Evolutionary conservation across 2,329 filamentous ascomycete genomes (phyloP), one percentile per base, ranked within the genome.

Genomic region (Diplodia scrobiculata): DNA sequence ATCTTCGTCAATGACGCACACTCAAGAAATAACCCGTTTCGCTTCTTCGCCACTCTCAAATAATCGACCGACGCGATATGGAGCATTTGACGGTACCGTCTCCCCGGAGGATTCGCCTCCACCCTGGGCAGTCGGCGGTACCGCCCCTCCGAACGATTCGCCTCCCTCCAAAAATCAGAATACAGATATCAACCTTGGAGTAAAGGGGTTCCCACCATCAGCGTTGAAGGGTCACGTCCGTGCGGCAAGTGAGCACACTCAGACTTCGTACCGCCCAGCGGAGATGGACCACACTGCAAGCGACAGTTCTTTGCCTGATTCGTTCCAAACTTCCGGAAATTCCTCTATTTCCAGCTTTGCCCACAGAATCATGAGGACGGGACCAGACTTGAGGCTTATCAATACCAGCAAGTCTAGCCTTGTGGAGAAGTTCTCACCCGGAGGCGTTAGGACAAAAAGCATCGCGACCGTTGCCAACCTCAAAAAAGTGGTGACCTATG

Each of bases 271-370:
- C 6, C 21, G 25, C 11, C 55, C 55, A 21, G 5, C 14, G 2
- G 2, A 3, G 11, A 32, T 47, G 11, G 1, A 21, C n/a, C 55
- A 60, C 4, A 5, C 13, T 5, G 2, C 38, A 17, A 65, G 62
- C 51, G 21, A 55, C 4, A n/a, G 25, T 9, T 65, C 62, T 17
- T 14, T 54, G 25, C 36, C 62, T 21, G 50, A 55, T 10, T 55
- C 62, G 1, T 9, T 10, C 17, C 47, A 17, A 5, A 65, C 52
- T 1, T 58, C 71, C 4, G 67, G 64, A 3, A 69, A 67, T 1
- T 73, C 72, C 1, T 73, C 74, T 1, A 68, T 75, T 3, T 68
- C 70, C 13, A 71, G 70, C 13, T 68, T 77, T 58, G 72, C 72
- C 14, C 70, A 68, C 47, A 70, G 71, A 14, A 55, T 73, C 17